Evolutionary conservation across 148 eudicot species (phyloP).

Genomic region (Rhododendron williamsianum): DNA sequence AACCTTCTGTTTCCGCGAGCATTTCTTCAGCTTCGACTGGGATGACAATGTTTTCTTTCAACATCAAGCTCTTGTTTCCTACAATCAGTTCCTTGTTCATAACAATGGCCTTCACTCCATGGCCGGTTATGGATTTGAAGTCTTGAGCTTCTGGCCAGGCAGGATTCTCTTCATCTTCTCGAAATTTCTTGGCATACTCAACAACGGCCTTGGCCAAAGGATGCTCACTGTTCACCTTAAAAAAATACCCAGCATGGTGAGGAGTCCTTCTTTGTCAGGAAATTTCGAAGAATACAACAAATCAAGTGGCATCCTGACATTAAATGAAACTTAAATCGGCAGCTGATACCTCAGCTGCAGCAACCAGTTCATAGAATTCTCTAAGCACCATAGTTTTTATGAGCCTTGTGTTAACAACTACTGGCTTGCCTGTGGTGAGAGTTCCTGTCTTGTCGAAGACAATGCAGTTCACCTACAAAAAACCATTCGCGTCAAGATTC

Average conservation of each 20-base stretch:
- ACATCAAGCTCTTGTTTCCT: slow-evolving; percentile 75
- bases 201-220: slow-evolving; percentile 1
- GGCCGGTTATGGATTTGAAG: background rate
- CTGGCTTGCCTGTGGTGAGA: slow-evolving; percentile 84
- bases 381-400: slow-evolving; percentile 53
- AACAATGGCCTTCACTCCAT: slow-evolving; percentile 7
- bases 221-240: background rate
- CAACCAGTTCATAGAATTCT: slow-evolving; percentile 69
- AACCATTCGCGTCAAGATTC: background rate
- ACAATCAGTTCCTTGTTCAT: slow-evolving; percentile 47
- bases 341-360: slow-evolving; percentile 79
- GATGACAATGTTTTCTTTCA: slow-evolving; percentile 39
- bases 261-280: background rate
- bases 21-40: slow-evolving; percentile 58
- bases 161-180: background rate
- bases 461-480: slow-evolving; percentile 15
- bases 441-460: slow-evolving; percentile 97
- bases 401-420: slow-evolving; percentile 64
- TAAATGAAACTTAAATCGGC: background rate
- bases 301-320: background rate
- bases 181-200: background rate
- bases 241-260: background rate
- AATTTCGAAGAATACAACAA: background rate
- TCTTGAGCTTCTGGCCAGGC: slow-evolving; percentile 15
- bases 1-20: slow-evolving; percentile 46